Percentiles rank a stretch among this genome's conserved stretches.
phyloP scores from a whole-genome alignment of 306 rosid genomes.

The Casuarina equisetifolia region DNA sequence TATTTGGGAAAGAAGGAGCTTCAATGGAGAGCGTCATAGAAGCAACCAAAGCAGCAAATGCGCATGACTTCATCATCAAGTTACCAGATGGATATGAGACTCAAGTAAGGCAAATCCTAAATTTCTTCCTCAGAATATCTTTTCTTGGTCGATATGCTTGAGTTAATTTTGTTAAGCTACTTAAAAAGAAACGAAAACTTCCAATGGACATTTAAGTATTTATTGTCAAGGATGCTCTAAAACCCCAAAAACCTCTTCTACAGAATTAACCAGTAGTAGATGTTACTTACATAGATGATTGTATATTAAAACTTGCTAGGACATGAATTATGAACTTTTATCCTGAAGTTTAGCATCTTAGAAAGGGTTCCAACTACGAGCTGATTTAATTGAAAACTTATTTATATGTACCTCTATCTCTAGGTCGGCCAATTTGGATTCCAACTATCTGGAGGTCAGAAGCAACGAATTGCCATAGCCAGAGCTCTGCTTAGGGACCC shows the following conservation, averaged over 20 bases:
- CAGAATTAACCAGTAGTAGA: neutral
- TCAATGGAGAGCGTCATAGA: slow-evolving; percentile 67
- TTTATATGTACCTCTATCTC: neutral
- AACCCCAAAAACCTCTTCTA: neutral
- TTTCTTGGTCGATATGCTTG: slow-evolving; percentile 5
- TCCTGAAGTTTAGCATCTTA: neutral
- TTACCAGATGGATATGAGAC: slow-evolving; percentile 88
- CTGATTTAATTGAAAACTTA: neutral
- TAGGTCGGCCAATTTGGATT: slow-evolving; percentile 85
- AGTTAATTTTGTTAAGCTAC: slow-evolving; percentile 2
- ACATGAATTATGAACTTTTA: neutral
- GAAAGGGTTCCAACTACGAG: neutral
- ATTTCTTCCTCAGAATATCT: neutral
- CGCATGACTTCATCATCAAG: slow-evolving; percentile 78
- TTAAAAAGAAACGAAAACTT: neutral
- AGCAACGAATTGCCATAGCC: slow-evolving; percentile 89
- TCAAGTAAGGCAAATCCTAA: slow-evolving; percentile 55
- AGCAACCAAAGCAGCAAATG: slow-evolving; percentile 84
- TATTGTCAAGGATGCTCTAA: neutral
- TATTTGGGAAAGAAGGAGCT: slow-evolving; percentile 89
- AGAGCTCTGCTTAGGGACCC: slow-evolving; percentile 77
- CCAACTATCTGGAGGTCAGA: slow-evolving; percentile 84
- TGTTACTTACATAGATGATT: neutral
- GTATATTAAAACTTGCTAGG: slow-evolving; percentile 1
- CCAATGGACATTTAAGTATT: neutral